phyloP scores from a whole-genome alignment of 2,329 filamentous ascomycete genomes.

The Neopestalotiopsis sp. region DNA sequence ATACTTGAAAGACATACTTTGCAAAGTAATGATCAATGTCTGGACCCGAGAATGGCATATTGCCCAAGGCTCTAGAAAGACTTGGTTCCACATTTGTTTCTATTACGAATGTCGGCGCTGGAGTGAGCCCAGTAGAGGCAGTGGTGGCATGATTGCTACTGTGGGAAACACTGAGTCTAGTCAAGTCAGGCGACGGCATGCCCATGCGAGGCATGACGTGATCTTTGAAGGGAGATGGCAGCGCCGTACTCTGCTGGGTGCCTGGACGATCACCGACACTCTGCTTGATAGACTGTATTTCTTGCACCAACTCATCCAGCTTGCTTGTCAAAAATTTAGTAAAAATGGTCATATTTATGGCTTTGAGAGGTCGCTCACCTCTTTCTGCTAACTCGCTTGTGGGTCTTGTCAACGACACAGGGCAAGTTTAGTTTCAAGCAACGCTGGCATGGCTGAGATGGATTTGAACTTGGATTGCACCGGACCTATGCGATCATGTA shows the following conservation, averaged over 20 bases:
- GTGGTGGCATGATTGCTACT: slow-evolving; percentile 29
- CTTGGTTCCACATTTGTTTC: slow-evolving; percentile 29
- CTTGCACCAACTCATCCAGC: slow-evolving; percentile 58
- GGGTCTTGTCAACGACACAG: slow-evolving; percentile 37
- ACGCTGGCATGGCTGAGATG: slow-evolving; percentile 34
- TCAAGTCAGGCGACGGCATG: slow-evolving; percentile 21
- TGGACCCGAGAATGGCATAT: slow-evolving; percentile 53
- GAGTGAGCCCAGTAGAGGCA: slow-evolving; percentile 31
- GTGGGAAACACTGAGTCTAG: slow-evolving; percentile 16
- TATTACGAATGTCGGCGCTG: slow-evolving; percentile 29
- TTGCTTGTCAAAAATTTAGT: slow-evolving; percentile 44
- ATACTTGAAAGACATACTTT: slow-evolving; percentile 39
- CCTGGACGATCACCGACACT: slow-evolving; percentile 42
- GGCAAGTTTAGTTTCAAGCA: slow-evolving; percentile 33
- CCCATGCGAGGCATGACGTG: slow-evolving; percentile 23
- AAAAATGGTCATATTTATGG: background rate
- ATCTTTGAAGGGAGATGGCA: slow-evolving; percentile 24
- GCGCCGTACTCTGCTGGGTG: background rate
- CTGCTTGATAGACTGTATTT: slow-evolving; percentile 60
- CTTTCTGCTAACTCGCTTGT: slow-evolving; percentile 37
- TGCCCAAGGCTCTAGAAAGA: slow-evolving; percentile 49
- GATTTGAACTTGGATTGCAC: slow-evolving; percentile 34
- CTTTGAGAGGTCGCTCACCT: slow-evolving; percentile 26
- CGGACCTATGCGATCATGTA: slow-evolving; percentile 30
- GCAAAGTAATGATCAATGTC: slow-evolving; percentile 63